Evolutionary conservation across 2,329 filamentous ascomycete genomes (phyloP).

Genomic region (Ophiocordyceps camponoti-floridani): DNA sequence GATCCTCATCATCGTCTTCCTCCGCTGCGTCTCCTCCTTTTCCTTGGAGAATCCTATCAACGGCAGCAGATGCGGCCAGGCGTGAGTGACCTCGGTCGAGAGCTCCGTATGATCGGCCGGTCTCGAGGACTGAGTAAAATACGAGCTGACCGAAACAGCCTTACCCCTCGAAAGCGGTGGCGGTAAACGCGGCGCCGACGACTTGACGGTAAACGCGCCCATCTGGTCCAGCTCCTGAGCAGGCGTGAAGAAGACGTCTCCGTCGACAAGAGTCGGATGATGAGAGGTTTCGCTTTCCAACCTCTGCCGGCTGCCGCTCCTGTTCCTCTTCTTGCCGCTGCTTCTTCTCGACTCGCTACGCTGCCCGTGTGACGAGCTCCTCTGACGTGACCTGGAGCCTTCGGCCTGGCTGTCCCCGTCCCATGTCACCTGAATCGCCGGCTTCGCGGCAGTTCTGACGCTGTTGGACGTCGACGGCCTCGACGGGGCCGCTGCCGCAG

Average conservation of each 20-base stretch:
- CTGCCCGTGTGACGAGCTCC: slow-evolving; percentile 15
- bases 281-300: slow-evolving; percentile 22
- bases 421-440: slow-evolving; percentile 61
- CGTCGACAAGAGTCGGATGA: slow-evolving; percentile 26
- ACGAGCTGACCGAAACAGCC: slow-evolving; percentile 26
- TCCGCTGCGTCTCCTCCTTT: slow-evolving; percentile 30
- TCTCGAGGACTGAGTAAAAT: slow-evolving; percentile 21
- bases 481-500: slow-evolving; percentile 9
- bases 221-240: slow-evolving; percentile 20
- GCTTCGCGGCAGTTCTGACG: slow-evolving; percentile 28
- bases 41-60: slow-evolving; percentile 36
- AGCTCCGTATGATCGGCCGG: slow-evolving; percentile 21
- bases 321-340: slow-evolving; percentile 34
- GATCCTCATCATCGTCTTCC: slow-evolving; percentile 48
- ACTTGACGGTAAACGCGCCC: slow-evolving; percentile 26
- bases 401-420: slow-evolving; percentile 26
- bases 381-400: slow-evolving; percentile 14
- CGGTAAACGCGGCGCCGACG: too few species aligned
- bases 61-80: slow-evolving; percentile 29
- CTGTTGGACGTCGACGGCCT: slow-evolving; percentile 25
- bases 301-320: slow-evolving; percentile 28
- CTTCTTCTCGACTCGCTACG: slow-evolving; percentile 31
- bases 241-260: slow-evolving; percentile 32
- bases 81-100: slow-evolving; percentile 20
- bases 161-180: slow-evolving; percentile 21